Conservation (phyloP, 2,329 filamentous ascomycete species). For the Calonectria pauciramosa region DNA sequence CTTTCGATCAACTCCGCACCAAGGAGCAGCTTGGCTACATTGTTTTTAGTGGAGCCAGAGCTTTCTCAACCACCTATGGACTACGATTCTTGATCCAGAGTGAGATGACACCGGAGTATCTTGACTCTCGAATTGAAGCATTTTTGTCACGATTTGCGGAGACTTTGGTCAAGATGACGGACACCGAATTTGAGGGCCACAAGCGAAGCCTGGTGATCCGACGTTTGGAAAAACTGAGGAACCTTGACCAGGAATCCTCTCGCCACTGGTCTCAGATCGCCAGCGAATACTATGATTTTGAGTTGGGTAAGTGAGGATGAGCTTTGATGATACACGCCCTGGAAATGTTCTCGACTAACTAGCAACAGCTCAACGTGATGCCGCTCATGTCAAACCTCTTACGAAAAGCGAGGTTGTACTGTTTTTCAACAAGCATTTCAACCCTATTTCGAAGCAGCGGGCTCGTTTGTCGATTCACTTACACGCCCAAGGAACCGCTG, state of each 20-base stretch:
- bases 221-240: conserved; percentile 91
- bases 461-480: conserved; percentile 91
- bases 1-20: conserved; percentile 93
- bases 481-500: conserved; percentile 74
- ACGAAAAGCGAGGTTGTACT: conserved; percentile 84
- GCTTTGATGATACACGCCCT: no score
- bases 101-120: conserved; percentile 85
- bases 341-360: conserved; percentile 33
- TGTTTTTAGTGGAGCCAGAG: conserved; percentile 85
- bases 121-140: conserved; percentile 88
- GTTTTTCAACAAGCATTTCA: conserved; percentile 84
- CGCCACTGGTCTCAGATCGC: conserved; percentile 89
- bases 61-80: conserved; percentile 82
- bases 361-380: conserved; percentile 78
- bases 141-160: conserved; percentile 80
- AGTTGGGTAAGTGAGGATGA: conserved; percentile 73
- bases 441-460: conserved; percentile 78
- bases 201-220: conserved; percentile 91
- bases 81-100: conserved; percentile 95
- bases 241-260: conserved; percentile 85
- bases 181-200: conserved; percentile 89
- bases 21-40: conserved; percentile 99
- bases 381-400: conserved; percentile 78
- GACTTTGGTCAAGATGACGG: conserved; percentile 80
- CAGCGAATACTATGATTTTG: conserved; percentile 90